A percentile compares a stretch with the other conserved stretches of the same genome.
These are phyloP conservation scores for Pichia nakasei DNA, from an alignment of 805 yeast genomes.

Conservation along the genomic window DNA sequence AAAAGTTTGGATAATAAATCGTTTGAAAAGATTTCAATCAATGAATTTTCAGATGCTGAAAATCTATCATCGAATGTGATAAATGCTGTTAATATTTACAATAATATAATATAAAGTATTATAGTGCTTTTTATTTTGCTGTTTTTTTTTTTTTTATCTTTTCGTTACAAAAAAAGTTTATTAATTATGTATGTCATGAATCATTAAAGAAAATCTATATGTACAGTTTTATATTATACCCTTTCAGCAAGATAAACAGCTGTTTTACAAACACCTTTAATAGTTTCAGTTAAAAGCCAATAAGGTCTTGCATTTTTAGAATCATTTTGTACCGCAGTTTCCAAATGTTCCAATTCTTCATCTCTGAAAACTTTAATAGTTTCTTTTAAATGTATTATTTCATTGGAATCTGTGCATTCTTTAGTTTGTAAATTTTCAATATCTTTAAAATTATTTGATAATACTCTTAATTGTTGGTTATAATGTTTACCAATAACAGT, in stretches of 20 bases:
- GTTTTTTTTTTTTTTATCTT: neutral
- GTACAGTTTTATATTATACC: neutral
- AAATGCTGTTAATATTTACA: slow-evolving; percentile 56
- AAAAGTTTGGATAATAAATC: slow-evolving; percentile 59
- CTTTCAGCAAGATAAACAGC: slow-evolving; percentile 88
- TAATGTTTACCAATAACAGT: slow-evolving; percentile 97
- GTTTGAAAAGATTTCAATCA: slow-evolving; percentile 62
- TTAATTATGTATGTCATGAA: no score
- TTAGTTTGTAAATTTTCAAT: slow-evolving; percentile 27
- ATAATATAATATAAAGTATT: slow-evolving; percentile 19
- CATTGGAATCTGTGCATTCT: slow-evolving; percentile 35
- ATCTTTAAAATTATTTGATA: slow-evolving; percentile 57
- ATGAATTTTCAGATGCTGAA: slow-evolving; percentile 77
- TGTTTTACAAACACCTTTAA: slow-evolving; percentile 72
- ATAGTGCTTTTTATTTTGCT: neutral
- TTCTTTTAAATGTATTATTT: slow-evolving; percentile 47
- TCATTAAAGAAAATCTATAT: no score
- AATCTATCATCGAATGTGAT: slow-evolving; percentile 71
- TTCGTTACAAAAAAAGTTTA: no score
- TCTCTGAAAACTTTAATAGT: slow-evolving; percentile 75
- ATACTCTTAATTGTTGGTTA: slow-evolving; percentile 75
- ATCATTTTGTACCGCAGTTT: slow-evolving; percentile 87
- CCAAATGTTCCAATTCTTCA: slow-evolving; percentile 90
- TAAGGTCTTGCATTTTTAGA: slow-evolving; percentile 92
- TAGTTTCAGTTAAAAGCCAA: slow-evolving; percentile 76